Evolutionary conservation across 495 filamentous ascomycete species (phyloP).

Genomic region (Aspergillus sparsus): DNA sequence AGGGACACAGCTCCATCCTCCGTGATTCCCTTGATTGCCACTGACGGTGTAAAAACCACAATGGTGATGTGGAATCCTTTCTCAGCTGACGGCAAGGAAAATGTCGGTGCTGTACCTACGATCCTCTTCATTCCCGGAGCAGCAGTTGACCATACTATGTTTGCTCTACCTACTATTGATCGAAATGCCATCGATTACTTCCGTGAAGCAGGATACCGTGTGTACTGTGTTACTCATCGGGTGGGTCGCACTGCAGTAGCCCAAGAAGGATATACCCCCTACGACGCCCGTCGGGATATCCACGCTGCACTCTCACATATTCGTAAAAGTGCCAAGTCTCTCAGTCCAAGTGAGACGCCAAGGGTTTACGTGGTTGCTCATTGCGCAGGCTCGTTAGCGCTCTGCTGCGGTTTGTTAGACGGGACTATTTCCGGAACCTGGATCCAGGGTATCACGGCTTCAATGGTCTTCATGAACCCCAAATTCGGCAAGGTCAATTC

Average conservation of each 20-base stretch:
- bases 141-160: conserved; percentile 7
- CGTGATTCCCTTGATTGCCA: not conserved
- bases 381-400: conserved; percentile 1
- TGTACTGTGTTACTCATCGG: conserved; percentile 6
- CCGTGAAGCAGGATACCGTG: conserved; percentile 1
- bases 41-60: not conserved
- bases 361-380: conserved; percentile 7
- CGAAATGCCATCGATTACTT: conserved; percentile 2
- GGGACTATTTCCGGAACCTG: not conserved
- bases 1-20: not conserved
- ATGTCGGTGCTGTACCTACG: not conserved
- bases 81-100: not conserved
- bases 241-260: not conserved
- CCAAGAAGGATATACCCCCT: conserved; percentile 7
- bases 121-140: conserved; percentile 9
- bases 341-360: not conserved
- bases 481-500: conserved; percentile 4
- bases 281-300: conserved; percentile 3
- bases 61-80: conserved; percentile 11
- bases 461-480: conserved; percentile 12
- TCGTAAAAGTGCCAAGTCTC: not conserved
- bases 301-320: conserved; percentile 8
- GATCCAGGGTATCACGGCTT: conserved; percentile 9
- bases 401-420: conserved; percentile 3
- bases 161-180: conserved; percentile 4